Evolutionary conservation across 345 rosid genomes (phyloP).

Genomic region (Clausena lansium): DNA sequence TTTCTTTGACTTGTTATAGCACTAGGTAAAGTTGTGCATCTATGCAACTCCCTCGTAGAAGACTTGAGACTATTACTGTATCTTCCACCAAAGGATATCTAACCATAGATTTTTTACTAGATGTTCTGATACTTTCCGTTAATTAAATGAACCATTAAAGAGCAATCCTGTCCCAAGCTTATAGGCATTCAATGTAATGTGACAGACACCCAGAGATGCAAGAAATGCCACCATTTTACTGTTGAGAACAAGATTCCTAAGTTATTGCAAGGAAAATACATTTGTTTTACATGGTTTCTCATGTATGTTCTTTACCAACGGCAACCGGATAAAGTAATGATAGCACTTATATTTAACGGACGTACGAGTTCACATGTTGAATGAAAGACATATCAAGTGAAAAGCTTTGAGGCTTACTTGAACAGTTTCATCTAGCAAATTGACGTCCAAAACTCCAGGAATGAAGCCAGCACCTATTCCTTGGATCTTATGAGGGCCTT

Average conservation of each 20-base stretch:
- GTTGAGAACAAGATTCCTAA: neutral
- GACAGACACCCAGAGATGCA: neutral
- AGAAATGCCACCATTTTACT: neutral
- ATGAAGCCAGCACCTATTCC: constrained; percentile 75
- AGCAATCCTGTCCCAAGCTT: neutral
- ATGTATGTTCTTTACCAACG: neutral
- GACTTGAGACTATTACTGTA: neutral
- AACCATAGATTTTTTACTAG: neutral
- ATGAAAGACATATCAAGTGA: neutral
- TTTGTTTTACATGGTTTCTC: too few species aligned
- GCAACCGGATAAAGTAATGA: neutral
- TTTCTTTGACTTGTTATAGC: neutral
- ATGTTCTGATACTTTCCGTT: neutral
- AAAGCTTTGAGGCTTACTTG: constrained; percentile 29
- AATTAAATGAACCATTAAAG: neutral
- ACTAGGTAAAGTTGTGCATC: neutral
- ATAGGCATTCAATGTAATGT: neutral
- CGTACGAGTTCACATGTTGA: neutral
- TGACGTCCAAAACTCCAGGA: constrained; percentile 46
- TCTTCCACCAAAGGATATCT: neutral
- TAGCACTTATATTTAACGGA: neutral
- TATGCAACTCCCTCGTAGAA: neutral
- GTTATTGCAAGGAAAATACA: neutral
- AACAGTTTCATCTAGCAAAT: constrained; percentile 46
- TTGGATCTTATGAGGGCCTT: constrained; percentile 62